Percentiles rank a stretch among this genome's conserved stretches.
Evolutionary conservation across 805 yeast species (phyloP).

Genomic region (Candida xiaguanensis): DNA sequence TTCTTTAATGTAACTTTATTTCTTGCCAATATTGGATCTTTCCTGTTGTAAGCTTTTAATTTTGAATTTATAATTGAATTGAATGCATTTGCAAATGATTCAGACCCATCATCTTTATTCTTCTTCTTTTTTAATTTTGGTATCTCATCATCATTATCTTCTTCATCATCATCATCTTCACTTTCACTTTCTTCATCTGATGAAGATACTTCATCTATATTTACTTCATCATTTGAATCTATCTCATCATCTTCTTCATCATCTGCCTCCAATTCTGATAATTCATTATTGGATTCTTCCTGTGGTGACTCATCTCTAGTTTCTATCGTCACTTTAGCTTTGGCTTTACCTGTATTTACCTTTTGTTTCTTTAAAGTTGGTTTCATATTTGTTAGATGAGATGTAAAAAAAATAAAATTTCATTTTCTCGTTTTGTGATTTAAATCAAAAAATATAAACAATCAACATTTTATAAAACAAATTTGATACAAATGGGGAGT

Average conservation of each 20-base stretch:
- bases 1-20: slow-evolving; percentile 66
- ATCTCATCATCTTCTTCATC: slow-evolving; percentile 3
- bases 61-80: slow-evolving; percentile 79
- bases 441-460: no score
- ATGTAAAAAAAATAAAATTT: background rate
- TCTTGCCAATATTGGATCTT: slow-evolving; percentile 88
- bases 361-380: slow-evolving; percentile 21
- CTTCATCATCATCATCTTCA: slow-evolving; percentile 14
- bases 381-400: slow-evolving; percentile 13
- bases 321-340: slow-evolving; percentile 3
- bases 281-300: slow-evolving; percentile 14
- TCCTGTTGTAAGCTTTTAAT: slow-evolving; percentile 83
- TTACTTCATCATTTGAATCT: slow-evolving; percentile 21
- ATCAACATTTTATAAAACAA: no score
- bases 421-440: slow-evolving; percentile 1
- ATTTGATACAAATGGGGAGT: no score
- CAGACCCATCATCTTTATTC: slow-evolving; percentile 66
- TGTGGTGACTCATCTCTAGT: slow-evolving; percentile 7
- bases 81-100: slow-evolving; percentile 76
- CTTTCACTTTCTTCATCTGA: slow-evolving; percentile 7
- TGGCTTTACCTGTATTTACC: slow-evolving; percentile 10
- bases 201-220: slow-evolving; percentile 18
- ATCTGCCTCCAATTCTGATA: slow-evolving; percentile 13
- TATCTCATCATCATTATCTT: slow-evolving; percentile 36
- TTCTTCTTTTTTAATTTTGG: slow-evolving; percentile 55